These are phyloP conservation scores for Solanum habrochaites DNA, from an alignment of 257 asterid genomes.

Conservation along the genomic window DNA sequence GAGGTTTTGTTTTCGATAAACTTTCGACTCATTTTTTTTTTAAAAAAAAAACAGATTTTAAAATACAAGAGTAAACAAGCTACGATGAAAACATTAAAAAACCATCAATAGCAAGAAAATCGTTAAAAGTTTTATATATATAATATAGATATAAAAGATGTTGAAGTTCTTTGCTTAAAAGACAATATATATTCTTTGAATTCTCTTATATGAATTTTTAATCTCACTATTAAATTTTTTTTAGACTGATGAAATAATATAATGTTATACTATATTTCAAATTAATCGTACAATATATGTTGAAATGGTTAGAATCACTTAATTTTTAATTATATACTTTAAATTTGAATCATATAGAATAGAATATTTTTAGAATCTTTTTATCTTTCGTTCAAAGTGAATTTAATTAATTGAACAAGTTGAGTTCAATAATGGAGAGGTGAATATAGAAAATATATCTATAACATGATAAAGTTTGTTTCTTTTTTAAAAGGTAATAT, in stretches of 20 bases:
- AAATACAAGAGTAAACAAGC: not conserved
- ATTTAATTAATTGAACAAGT: not conserved
- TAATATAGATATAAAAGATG: too few relatives aligned
- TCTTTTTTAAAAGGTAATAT: not conserved
- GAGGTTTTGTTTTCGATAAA: not conserved
- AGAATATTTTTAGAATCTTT: not conserved
- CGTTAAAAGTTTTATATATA: too few relatives aligned
- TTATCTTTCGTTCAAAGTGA: not conserved
- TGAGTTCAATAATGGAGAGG: not conserved
- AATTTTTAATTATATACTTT: not conserved
- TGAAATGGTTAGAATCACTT: not conserved
- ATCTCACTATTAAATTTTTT: too few relatives aligned
- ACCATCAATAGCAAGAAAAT: too few relatives aligned
- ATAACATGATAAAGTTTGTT: not conserved
- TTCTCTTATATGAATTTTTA: too few relatives aligned
- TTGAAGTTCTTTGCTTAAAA: too few relatives aligned
- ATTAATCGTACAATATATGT: rapidly evolving
- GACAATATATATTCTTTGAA: too few relatives aligned
- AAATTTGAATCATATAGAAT: not conserved
- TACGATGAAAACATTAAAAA: not conserved
- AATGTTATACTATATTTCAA: too few relatives aligned
- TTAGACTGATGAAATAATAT: too few relatives aligned
- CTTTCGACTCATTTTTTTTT: not conserved
- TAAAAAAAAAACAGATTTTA: not conserved
- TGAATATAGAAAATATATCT: not conserved